Conservation (phyloP, 805 yeast species). For the Yamadazyma olivae region DNA sequence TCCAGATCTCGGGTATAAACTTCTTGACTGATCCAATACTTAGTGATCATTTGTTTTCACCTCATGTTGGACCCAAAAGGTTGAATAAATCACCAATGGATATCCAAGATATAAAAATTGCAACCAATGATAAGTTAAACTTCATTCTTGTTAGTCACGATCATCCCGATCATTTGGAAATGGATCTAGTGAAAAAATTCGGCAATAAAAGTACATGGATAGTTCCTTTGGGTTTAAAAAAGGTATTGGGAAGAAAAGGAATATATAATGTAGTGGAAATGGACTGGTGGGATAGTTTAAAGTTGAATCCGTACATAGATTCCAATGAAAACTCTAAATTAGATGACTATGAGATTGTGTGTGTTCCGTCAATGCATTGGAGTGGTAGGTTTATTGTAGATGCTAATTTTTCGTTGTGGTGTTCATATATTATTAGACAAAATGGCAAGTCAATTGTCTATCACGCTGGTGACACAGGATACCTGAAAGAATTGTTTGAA, state of each 20-base stretch:
- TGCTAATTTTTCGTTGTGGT: constrained; percentile 82
- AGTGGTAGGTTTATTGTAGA: constrained; percentile 83
- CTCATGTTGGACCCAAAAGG: constrained; percentile 76
- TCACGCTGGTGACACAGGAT: constrained; percentile 97
- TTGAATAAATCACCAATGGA: constrained; percentile 74
- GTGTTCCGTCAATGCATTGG: constrained; percentile 98
- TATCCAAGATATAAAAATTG: constrained; percentile 48
- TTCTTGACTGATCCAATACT: constrained; percentile 86
- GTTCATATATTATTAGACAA: constrained; percentile 71
- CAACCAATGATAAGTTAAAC: constrained; percentile 57
- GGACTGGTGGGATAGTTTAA: constrained; percentile 83
- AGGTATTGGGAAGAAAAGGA: constrained; percentile 56
- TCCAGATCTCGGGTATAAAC: constrained; percentile 69
- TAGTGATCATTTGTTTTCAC: constrained; percentile 57
- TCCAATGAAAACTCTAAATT: constrained; percentile 16
- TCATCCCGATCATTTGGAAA: constrained; percentile 93
- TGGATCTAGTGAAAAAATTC: constrained; percentile 46
- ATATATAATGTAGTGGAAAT: constrained; percentile 65
- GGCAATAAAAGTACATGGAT: constrained; percentile 74
- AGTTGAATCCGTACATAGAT: constrained; percentile 40
- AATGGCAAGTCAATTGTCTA: constrained; percentile 70
- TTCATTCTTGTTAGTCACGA: constrained; percentile 84
- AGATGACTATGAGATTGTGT: constrained; percentile 71
- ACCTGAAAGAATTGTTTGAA: constrained; percentile 66
- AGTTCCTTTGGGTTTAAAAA: constrained; percentile 77